Base-by-base conservation (phyloP, 2,329 filamentous ascomycete genomes). In the Cladosporium sp. region DNA sequence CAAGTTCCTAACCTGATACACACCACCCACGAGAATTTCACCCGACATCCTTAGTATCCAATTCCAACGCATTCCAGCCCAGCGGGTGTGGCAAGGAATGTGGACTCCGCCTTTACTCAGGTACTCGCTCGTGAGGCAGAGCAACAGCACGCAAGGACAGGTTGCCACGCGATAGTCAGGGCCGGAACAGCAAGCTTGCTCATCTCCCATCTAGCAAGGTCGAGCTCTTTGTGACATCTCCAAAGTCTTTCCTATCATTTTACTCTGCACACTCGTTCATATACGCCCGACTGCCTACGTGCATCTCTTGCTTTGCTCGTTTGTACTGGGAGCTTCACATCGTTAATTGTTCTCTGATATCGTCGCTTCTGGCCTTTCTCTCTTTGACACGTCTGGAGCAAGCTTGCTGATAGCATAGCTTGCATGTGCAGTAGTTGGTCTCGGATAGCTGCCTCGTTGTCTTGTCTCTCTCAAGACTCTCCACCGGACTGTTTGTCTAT, bases 51-150 rank as follows among this genome's bases (percentile, higher is more conserved):
- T 1, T 3, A 26, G 4, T n/a, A 46, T 21, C 40, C 40, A 46
- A 46, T 46, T 61, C 31, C 67, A 71, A 68, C 69, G 63, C 69
- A 72, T 72, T 72, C 70, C 70, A 70, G 58, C 68, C 62, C 44
- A 63, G 60, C 58, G 67, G 68, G 61, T 63, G 2, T 55, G 50
- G 65, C 65, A 69, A 70, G 64, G 71, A 72, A 71, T 71, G 69
- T 67, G 56, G 40, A 52, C 59, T 61, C 61, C 46, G 37, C 56
- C 62, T 50, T 26, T 40, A 55, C 52, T 40, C 23, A 26, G 23
- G 23, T 26, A 26, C 23, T 26, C 23, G 3, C 23, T 28, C 63
- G 64, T 56, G 58, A 21, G 29, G 44, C 33, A 63, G 61, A 63
- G 50, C 31, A n/a, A 56, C 53, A 26, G 35, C 49, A 69, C 67